Base-by-base conservation (phyloP, 495 filamentous ascomycete species). In the Tuber borchii region DNA sequence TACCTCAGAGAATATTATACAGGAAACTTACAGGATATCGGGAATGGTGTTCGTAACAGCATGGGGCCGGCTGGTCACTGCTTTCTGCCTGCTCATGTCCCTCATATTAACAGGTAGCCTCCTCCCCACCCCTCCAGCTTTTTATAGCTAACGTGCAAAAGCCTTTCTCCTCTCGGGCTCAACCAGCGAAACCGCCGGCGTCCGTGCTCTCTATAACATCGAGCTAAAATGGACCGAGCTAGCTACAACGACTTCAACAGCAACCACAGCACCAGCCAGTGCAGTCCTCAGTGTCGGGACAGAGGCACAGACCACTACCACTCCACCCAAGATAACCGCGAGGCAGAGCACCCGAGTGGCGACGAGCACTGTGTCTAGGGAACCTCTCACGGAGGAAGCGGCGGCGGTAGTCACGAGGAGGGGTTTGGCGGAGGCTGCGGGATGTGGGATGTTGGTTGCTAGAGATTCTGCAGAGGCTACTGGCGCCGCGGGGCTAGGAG, bases 121-220 rank as follows among this genome's bases (percentile, higher is more conserved):
- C 51, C n/a, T 9, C 20, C 37, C 44, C 4, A 16, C 31, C 48
- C 43, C 40, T 43, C 69, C 22, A 22, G 44, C n/a, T 6, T 65
- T 4, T 8, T 31, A 39, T 17, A 43, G 19, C 45, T 75, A 79
- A 79, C 17, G 42, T 39, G 31, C 9, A 42, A 44, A n/a, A 79
- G 78, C 72, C 4, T 79, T 79, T 26, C 78, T 79, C 14, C 76
- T 79, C 65, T 79, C 78, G 9, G 78, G 78, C 7, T 75, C 78
- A 17, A 79, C 78, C 61, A 75, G 72, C 19, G 69, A 45, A 65
- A 22, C 70, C 26, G 37, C 78, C n/a, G 78, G 72, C 20, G 71
- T 79, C 5, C 73, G 78, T 37, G 70, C 61, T 39, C 73, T 79
- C 14, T 74, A 79, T 43, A 79, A 79, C 43, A 71, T 79, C 12